Percentiles rank a stretch among this genome's conserved stretches.
These are phyloP conservation scores for Ceratobasidium sp. DNA, from an alignment of 1,284 basidiomycete species.

Conservation along the genomic window DNA sequence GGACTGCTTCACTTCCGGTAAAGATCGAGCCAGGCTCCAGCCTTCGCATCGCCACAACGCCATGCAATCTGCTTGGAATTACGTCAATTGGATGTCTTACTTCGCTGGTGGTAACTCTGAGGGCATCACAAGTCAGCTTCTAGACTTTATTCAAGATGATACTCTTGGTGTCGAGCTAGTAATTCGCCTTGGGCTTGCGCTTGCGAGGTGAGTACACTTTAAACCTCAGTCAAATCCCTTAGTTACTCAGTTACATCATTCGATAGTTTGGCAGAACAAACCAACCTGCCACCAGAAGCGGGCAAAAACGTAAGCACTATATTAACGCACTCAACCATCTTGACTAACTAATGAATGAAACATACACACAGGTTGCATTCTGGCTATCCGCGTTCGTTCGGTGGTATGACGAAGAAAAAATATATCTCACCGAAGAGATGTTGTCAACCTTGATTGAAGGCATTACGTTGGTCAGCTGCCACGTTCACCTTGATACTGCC, in stretches of 20 bases:
- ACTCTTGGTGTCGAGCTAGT: not conserved
- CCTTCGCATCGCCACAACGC: not conserved
- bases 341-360: not conserved
- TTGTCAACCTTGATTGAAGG: not conserved
- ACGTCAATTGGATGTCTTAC: slow-evolving; percentile 14
- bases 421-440: slow-evolving; percentile 10
- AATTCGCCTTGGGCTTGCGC: not conserved
- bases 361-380: not conserved
- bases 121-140: not conserved
- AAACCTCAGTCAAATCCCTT: not conserved
- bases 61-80: not conserved
- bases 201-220: not conserved
- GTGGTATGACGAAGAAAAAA: not conserved
- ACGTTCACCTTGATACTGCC: not conserved
- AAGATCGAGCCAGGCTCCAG: not conserved
- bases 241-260: not conserved
- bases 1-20: not conserved
- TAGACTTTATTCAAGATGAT: not conserved
- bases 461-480: not conserved
- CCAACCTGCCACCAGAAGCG: not conserved
- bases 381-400: slow-evolving; percentile 9
- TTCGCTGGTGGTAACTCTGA: not conserved
- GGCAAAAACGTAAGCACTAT: not conserved
- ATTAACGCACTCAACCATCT: not conserved
- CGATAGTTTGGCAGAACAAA: not conserved